Evolutionary conservation across 1,284 basidiomycete genomes (phyloP).

Genomic region (Abortiporus biennis): DNA sequence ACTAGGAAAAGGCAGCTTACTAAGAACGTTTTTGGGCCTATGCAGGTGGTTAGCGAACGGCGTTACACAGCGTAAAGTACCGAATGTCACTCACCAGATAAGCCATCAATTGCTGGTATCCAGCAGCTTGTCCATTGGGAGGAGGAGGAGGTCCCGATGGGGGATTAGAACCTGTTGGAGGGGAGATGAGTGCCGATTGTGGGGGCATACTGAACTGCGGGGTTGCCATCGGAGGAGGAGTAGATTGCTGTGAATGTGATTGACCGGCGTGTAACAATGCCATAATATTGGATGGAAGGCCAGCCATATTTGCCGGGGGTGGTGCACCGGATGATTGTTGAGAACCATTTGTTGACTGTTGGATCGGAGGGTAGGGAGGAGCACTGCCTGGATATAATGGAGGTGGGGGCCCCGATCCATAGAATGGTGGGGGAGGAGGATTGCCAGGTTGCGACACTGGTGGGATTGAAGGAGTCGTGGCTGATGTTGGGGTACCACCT

Average conservation of each 20-base stretch:
- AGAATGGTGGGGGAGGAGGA: conserved; percentile 4
- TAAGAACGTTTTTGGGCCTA: conserved; percentile 22
- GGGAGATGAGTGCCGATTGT: too few species aligned
- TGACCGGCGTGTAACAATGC: conserved; percentile 24
- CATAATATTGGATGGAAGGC: conserved; percentile 23
- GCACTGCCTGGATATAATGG: conserved; percentile 2
- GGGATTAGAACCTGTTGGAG: too few species aligned
- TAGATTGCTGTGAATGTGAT: conserved; percentile 15
- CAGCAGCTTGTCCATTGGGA: conserved; percentile 15
- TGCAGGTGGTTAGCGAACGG: neutral
- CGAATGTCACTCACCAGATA: conserved; percentile 19
- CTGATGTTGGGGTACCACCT: conserved; percentile 24
- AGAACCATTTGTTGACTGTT: too few species aligned
- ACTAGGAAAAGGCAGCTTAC: too few species aligned
- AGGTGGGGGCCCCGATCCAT: neutral
- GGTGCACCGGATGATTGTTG: too few species aligned
- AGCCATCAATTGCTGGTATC: conserved; percentile 25
- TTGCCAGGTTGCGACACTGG: conserved; percentile 7
- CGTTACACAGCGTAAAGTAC: neutral
- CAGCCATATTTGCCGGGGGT: conserved; percentile 1
- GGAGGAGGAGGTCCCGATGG: too few species aligned
- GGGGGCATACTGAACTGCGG: conserved; percentile 22
- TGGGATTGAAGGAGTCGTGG: conserved; percentile 22
- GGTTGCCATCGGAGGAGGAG: conserved; percentile 14
- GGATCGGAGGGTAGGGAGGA: conserved; percentile 2